Percentiles rank a stretch among this genome's conserved stretches.
phyloP scores from a whole-genome alignment of 805 yeast genomes.

The Barnettozyma populi region DNA sequence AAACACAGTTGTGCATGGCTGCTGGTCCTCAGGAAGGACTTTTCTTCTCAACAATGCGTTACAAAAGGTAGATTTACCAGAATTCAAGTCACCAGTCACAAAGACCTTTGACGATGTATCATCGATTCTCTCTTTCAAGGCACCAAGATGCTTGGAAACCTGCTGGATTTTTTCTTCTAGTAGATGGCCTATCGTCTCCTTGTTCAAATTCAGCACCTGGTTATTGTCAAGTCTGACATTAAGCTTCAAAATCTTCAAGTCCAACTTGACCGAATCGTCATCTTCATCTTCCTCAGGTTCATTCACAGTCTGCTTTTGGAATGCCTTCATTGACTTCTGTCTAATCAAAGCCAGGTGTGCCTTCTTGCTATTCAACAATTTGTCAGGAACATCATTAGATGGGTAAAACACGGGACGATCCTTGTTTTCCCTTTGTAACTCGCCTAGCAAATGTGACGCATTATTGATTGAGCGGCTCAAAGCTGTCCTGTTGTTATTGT shows the following conservation, averaged over 20 bases:
- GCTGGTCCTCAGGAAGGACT: constrained; percentile 91
- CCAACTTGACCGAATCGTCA: constrained; percentile 26
- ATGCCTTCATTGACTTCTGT: constrained; percentile 30
- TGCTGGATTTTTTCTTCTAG: constrained; percentile 63
- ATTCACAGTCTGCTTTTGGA: constrained; percentile 17
- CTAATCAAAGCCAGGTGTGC: constrained; percentile 51
- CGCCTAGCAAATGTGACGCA: constrained; percentile 44
- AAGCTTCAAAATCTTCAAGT: constrained; percentile 58
- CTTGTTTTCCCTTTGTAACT: constrained; percentile 51
- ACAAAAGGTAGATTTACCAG: constrained; percentile 95
- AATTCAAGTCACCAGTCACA: constrained; percentile 93
- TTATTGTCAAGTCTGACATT: constrained; percentile 49
- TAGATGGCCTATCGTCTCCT: constrained; percentile 60
- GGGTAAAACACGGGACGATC: constrained; percentile 63
- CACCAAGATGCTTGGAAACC: constrained; percentile 59
- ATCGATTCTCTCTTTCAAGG: constrained; percentile 77
- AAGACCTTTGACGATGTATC: constrained; percentile 91
- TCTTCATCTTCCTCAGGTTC: constrained; percentile 15
- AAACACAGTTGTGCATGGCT: constrained; percentile 94
- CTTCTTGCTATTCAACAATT: constrained; percentile 39
- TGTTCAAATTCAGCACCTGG: constrained; percentile 55
- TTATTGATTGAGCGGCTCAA: constrained; percentile 57
- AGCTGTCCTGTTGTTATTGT: constrained; percentile 64
- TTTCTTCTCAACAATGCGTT: constrained; percentile 77
- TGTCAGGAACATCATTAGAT: constrained; percentile 28